Conservation (phyloP, 768 basidiomycete genomes). For the Chlorophyllum brunneum region DNA sequence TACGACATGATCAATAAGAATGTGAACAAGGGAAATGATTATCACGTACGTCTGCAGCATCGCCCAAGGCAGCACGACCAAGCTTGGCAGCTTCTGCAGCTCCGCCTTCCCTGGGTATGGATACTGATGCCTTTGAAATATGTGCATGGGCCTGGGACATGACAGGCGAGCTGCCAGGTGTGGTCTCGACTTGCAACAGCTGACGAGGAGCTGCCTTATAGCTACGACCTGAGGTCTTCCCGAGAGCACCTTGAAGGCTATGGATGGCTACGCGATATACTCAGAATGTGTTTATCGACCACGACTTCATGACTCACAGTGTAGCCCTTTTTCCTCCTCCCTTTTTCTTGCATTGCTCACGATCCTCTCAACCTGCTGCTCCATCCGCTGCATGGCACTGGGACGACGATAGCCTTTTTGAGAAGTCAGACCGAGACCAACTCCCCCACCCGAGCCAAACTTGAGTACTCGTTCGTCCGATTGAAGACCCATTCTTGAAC, state of each 20-base stretch:
- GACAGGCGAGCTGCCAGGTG: constrained; percentile 39
- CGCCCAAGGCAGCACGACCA: constrained; percentile 68
- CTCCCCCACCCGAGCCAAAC: constrained; percentile 78
- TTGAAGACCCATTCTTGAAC: constrained; percentile 73
- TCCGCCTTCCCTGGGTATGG: constrained; percentile 42
- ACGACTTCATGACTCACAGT: constrained; percentile 33
- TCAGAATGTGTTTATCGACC: background rate
- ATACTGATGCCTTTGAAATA: constrained; percentile 49
- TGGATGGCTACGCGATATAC: constrained; percentile 47
- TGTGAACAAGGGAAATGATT: constrained; percentile 15
- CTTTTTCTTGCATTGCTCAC: constrained; percentile 86
- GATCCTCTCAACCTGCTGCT: constrained; percentile 92
- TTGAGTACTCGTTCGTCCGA: constrained; percentile 80
- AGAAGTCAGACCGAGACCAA: constrained; percentile 77
- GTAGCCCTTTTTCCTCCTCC: constrained; percentile 79
- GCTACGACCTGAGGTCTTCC: constrained; percentile 89
- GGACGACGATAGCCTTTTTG: constrained; percentile 68
- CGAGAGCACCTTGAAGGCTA: constrained; percentile 89
- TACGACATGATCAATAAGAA: constrained; percentile 21
- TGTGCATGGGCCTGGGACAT: constrained; percentile 42
- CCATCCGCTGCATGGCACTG: constrained; percentile 90
- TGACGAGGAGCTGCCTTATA: constrained; percentile 97
- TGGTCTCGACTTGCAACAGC: constrained; percentile 81
- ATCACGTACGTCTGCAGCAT: constrained; percentile 43
- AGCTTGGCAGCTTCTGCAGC: constrained; percentile 75